Evolutionary conservation across 1,284 basidiomycete genomes (phyloP).

Genomic region (Mycosarcoma maydis): DNA sequence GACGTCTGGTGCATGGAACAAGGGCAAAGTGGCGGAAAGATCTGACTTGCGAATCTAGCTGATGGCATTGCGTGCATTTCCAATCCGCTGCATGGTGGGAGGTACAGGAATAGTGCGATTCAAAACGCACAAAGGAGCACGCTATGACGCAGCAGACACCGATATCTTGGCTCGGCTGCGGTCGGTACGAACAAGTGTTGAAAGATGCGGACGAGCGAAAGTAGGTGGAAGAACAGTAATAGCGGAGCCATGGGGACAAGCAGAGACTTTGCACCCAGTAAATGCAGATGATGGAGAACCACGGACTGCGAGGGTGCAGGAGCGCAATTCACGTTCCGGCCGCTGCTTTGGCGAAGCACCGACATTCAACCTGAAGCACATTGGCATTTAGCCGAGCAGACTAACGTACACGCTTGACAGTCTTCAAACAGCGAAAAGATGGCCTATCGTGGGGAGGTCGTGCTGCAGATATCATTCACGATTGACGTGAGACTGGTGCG

Average conservation of each 20-base stretch:
- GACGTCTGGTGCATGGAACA: too few relatives aligned
- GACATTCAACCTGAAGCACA: not conserved
- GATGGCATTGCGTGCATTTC: slow-evolving; percentile 4
- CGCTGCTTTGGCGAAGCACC: not conserved
- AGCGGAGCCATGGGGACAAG: too few relatives aligned
- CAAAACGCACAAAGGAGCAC: not conserved
- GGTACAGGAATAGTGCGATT: too few relatives aligned
- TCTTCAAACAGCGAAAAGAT: not conserved
- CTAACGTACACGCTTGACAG: not conserved
- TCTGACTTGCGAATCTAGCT: slow-evolving; percentile 11
- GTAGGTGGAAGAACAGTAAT: too few relatives aligned
- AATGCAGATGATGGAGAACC: slow-evolving; percentile 5
- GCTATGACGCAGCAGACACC: too few relatives aligned
- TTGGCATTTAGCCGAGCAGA: not conserved
- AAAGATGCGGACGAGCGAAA: too few relatives aligned
- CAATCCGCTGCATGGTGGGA: too few relatives aligned
- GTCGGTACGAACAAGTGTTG: too few relatives aligned
- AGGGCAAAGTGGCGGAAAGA: not conserved
- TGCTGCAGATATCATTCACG: not conserved
- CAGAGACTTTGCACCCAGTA: not conserved
- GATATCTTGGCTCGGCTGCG: not conserved
- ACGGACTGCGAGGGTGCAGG: not conserved
- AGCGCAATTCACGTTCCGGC: not conserved
- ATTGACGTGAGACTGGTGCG: slow-evolving; percentile 2
- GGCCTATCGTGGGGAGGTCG: not conserved